Evolutionary conservation across 2,329 filamentous ascomycete species (phyloP).

Genomic region (Claviceps digitariae): DNA sequence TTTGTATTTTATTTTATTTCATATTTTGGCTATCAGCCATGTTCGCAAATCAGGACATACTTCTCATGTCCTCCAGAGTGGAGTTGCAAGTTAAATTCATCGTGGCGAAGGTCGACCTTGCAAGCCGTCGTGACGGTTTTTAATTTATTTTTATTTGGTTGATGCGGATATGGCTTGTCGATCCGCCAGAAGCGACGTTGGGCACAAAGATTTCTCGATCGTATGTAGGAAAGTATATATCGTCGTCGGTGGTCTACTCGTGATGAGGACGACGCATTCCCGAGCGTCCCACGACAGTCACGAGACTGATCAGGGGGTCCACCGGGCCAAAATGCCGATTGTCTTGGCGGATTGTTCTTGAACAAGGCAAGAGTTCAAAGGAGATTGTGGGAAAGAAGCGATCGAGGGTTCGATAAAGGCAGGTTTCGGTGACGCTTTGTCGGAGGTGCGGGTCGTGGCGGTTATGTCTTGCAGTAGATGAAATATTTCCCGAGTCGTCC

Average conservation of each 20-base stretch:
- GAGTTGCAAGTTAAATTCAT: constrained; percentile 29
- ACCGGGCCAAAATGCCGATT: neutral
- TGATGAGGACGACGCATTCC: neutral
- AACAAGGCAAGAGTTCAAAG: neutral
- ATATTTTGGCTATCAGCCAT: neutral
- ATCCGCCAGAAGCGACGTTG: constrained; percentile 1
- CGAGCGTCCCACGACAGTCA: neutral
- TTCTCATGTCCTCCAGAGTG: constrained; percentile 30
- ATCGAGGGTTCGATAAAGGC: neutral
- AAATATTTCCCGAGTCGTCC: neutral
- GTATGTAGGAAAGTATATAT: neutral
- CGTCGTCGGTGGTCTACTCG: neutral
- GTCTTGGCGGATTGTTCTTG: neutral
- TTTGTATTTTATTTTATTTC: neutral
- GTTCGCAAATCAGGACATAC: constrained; percentile 15
- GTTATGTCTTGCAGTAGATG: neutral
- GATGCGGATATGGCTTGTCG: neutral
- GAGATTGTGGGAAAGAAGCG: neutral
- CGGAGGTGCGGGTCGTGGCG: neutral
- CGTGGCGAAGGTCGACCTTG: constrained; percentile 3
- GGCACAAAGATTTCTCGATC: neutral
- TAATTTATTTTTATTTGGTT: neutral
- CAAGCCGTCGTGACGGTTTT: neutral
- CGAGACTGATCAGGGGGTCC: neutral
- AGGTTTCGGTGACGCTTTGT: neutral